Evolutionary conservation across 768 basidiomycete genomes (phyloP).

Genomic region (Suillus hirtellus): DNA sequence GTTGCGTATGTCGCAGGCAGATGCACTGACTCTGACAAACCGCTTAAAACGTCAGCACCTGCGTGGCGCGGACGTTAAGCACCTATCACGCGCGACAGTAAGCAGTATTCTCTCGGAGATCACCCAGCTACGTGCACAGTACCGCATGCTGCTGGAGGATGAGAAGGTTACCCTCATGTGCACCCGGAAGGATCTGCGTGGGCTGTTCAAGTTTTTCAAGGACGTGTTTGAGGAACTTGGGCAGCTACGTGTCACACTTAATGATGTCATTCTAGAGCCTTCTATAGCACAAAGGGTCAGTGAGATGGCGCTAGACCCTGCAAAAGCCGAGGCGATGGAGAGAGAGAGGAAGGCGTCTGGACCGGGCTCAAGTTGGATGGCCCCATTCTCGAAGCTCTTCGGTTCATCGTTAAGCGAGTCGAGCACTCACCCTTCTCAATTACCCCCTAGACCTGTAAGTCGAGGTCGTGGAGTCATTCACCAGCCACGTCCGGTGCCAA

Average conservation of each 20-base stretch:
- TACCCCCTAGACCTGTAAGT: conserved; percentile 28
- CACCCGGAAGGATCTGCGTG: conserved; percentile 78
- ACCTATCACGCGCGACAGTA: conserved; percentile 83
- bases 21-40: conserved; percentile 84
- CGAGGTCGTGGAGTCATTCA: conserved; percentile 26
- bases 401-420: conserved; percentile 36
- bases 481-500: conserved; percentile 63
- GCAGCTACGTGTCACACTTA: conserved; percentile 76
- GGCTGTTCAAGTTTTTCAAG: conserved; percentile 80
- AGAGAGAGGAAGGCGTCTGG: conserved; percentile 33
- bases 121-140: conserved; percentile 65
- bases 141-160: conserved; percentile 73
- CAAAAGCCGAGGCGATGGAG: conserved; percentile 45
- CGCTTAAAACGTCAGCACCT: conserved; percentile 91
- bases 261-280: conserved; percentile 90
- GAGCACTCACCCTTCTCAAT: conserved; percentile 19
- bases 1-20: conserved; percentile 66
- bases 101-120: conserved; percentile 72
- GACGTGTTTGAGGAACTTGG: conserved; percentile 85
- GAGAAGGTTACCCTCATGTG: conserved; percentile 63
- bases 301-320: conserved; percentile 66
- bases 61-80: conserved; percentile 79
- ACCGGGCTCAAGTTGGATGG: conserved; percentile 69
- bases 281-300: conserved; percentile 67
- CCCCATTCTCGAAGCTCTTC: conserved; percentile 83